Conservation (phyloP, 192 early-diverging fungal genomes). For the Coemansia sp. region DNA sequence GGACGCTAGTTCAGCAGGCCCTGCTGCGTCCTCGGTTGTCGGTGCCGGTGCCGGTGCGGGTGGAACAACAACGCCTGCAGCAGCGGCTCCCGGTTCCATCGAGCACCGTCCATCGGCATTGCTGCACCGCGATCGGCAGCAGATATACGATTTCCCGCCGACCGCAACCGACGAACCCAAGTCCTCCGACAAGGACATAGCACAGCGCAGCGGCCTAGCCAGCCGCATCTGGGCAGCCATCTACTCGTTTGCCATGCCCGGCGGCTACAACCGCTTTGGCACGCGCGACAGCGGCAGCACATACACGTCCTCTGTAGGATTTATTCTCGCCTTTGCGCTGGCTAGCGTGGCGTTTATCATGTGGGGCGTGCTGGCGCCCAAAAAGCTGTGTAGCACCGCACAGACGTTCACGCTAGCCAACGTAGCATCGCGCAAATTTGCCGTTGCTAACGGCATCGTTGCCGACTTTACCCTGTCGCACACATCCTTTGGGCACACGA, state of each 20-base stretch:
- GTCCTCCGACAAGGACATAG: not conserved
- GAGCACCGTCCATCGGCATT: not conserved
- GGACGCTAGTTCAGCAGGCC: too few relatives aligned
- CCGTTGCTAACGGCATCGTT: constrained; percentile 46
- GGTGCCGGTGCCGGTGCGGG: not conserved
- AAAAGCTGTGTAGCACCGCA: constrained; percentile 43
- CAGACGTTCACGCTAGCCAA: constrained; percentile 42
- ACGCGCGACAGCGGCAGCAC: constrained; percentile 19
- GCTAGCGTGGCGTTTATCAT: constrained; percentile 46
- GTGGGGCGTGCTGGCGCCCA: constrained; percentile 49
- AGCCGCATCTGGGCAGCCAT: constrained; percentile 6
- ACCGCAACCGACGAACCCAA: constrained; percentile 1
- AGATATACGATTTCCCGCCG: constrained; percentile 3
- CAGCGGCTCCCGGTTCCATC: not conserved
- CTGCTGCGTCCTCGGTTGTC: not conserved
- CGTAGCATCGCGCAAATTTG: constrained; percentile 24
- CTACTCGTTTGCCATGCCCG: constrained; percentile 34
- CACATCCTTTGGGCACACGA: constrained; percentile 21
- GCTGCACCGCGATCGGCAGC: not conserved
- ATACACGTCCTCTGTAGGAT: constrained; percentile 36
- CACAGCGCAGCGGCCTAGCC: not conserved
- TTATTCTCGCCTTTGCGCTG: constrained; percentile 41
- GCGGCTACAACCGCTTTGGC: constrained; percentile 49
- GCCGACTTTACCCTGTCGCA: constrained; percentile 42
- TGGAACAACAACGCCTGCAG: not conserved